Evolutionary conservation across 192 early-diverging fungal genomes (phyloP), one percentile per base, ranked within the genome.

Genomic region (Backusella liffmaniae): DNA sequence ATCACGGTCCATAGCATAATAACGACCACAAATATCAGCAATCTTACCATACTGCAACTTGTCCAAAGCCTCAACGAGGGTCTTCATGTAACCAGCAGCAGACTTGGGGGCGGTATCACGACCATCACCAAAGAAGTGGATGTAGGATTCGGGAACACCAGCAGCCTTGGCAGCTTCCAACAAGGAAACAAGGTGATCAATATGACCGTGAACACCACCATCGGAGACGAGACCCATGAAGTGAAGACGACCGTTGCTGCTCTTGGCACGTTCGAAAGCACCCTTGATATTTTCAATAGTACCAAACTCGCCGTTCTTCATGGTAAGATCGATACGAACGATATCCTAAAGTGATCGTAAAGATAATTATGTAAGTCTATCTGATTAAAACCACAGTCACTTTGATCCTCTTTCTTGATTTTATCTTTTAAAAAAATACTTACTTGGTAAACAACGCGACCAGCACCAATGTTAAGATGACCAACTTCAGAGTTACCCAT

Each of bases 401-500:
- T 21, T 30, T 29, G 32, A 41, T 67, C 36, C 59, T 70, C 46
- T 34, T 72, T 71, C 51, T 77, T 53, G 10, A 65, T 62, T 4
- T 39, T 3, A 46, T 39, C 70, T 35, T 46, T 65, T 73, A 15
- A 9, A 16, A 26, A 46, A 74, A 16, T 32, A 39, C 73, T 69
- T 85, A 92, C 92, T 88, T 99, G 98, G 84, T 98, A 99, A 36
- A 99, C 98, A 23, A 99, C 89, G 44, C 98, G 91, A 37, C 98
- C 98, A 65, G 98, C 98, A 69, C 98, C 98, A 91, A 99, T 97
- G 90, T 99, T 99, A 80, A 99, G 84, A 79, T 99, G 98, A 12
- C 98, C 98, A 53, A 99, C 98, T 85, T 99, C 98, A 53, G 94
- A 96, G 91, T 99, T 99, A 73, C 97, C 98, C 98, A 99, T 99